Percentiles rank a stretch among this genome's conserved stretches.
phyloP scores from a whole-genome alignment of 2,329 filamentous ascomycete species.

The Geosmithia flava region DNA sequence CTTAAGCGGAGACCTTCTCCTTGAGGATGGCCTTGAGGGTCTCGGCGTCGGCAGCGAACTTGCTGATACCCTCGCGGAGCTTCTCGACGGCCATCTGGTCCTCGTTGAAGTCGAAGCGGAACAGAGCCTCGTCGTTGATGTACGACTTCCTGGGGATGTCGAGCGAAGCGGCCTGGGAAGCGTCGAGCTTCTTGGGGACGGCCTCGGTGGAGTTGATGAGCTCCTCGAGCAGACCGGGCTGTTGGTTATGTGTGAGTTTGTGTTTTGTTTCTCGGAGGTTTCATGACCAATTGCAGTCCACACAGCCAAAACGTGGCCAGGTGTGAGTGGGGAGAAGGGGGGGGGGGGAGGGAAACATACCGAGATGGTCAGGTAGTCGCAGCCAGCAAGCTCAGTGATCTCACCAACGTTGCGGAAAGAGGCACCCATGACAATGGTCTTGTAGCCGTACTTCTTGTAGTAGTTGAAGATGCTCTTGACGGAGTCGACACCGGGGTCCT shows the following conservation, averaged over 20 bases:
- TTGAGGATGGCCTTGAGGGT: conserved; percentile 88
- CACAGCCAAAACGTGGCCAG: background rate
- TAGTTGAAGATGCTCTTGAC: conserved; percentile 97
- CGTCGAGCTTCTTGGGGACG: conserved; percentile 89
- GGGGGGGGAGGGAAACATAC: conserved; percentile 37
- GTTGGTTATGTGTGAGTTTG: conserved; percentile 2
- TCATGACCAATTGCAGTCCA: conserved; percentile 3
- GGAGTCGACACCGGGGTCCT: conserved; percentile 92
- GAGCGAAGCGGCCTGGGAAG: conserved; percentile 49
- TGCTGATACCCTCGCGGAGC: conserved; percentile 97
- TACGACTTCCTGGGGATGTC: conserved; percentile 82
- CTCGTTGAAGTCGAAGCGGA: conserved; percentile 99
- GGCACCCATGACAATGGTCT: conserved; percentile 99
- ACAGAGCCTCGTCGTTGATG: conserved; percentile 76
- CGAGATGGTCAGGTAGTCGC: conserved; percentile 97
- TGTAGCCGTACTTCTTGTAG: conserved; percentile 99
- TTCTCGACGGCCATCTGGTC: conserved; percentile 99
- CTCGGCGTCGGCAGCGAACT: conserved; percentile 91
- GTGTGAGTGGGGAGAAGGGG: background rate
- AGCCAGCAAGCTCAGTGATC: conserved; percentile 96
- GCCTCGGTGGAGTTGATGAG: conserved; percentile 71
- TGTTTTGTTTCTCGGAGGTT: no score
- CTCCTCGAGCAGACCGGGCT: conserved; percentile 90
- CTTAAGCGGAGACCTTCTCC: conserved; percentile 57
- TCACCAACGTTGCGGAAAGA: conserved; percentile 95